A percentile compares a stretch with the other conserved stretches of the same genome.
phyloP scores from a whole-genome alignment of 106 monocot genomes.

The Cymbidium sinense region DNA sequence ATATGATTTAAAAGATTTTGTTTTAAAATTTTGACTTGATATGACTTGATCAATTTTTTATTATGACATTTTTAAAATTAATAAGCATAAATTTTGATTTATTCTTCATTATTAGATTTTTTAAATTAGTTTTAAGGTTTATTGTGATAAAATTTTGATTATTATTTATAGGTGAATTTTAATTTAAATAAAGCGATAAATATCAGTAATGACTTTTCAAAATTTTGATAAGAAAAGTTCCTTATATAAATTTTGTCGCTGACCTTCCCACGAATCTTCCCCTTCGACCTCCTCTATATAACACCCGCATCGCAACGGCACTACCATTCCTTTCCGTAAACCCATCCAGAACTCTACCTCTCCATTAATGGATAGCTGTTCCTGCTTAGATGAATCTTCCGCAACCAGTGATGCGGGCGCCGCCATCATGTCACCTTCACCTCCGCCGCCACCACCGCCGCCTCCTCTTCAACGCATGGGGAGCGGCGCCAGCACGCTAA shows the following conservation, averaged over 20 bases:
- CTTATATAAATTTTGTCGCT: not conserved
- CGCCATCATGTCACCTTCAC: not conserved
- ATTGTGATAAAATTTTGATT: too few relatives aligned
- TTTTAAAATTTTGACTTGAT: too few relatives aligned
- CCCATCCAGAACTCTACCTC: not conserved
- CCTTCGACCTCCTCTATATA: not conserved
- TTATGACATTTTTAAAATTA: too few relatives aligned
- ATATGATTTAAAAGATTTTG: too few relatives aligned
- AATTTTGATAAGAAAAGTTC: too few relatives aligned
- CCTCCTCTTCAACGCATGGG: conserved; percentile 11
- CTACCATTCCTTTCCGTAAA: not conserved
- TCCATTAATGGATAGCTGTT: conserved; percentile 4
- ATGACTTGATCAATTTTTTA: too few relatives aligned
- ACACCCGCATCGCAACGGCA: not conserved
- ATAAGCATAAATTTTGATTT: too few relatives aligned
- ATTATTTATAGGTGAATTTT: too few relatives aligned
- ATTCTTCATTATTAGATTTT: too few relatives aligned
- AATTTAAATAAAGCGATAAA: too few relatives aligned
- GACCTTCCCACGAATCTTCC: conserved; percentile 1
- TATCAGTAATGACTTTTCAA: too few relatives aligned
- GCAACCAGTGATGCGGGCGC: not conserved
- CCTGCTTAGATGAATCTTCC: not conserved
- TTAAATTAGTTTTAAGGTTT: too few relatives aligned
- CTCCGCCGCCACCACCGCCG: not conserved
- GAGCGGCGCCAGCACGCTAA: conserved; percentile 41